Evolutionary conservation across 768 basidiomycete species (phyloP).

Genomic region (Phanerochaete carnosa): DNA sequence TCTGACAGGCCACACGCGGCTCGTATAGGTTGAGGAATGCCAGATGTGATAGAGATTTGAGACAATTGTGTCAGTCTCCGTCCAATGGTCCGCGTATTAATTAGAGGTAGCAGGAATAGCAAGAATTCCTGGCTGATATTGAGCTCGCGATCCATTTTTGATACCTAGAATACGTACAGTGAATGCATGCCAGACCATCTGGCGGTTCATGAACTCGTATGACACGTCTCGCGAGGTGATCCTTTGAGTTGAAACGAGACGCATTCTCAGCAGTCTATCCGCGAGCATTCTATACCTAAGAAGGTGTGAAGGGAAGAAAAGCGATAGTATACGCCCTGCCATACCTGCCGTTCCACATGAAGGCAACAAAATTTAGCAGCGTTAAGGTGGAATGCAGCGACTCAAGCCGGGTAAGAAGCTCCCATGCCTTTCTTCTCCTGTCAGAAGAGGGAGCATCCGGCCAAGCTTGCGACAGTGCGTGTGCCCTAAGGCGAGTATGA

Average conservation of each 20-base stretch:
- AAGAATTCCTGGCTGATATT: slow-evolving; percentile 76
- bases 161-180: slow-evolving; percentile 56
- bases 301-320: not conserved
- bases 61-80: slow-evolving; percentile 45
- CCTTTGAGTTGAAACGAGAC: slow-evolving; percentile 66
- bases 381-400: slow-evolving; percentile 58
- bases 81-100: slow-evolving; percentile 65
- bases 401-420: slow-evolving; percentile 61
- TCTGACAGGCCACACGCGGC: slow-evolving; percentile 15
- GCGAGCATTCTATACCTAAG: slow-evolving; percentile 82
- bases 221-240: slow-evolving; percentile 81
- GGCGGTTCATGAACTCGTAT: slow-evolving; percentile 99
- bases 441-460: slow-evolving; percentile 86
- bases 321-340: not conserved
- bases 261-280: slow-evolving; percentile 74
- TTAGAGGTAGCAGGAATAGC: slow-evolving; percentile 83
- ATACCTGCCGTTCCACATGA: slow-evolving; percentile 85
- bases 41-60: slow-evolving; percentile 18
- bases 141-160: not conserved
- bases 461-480: slow-evolving; percentile 85
- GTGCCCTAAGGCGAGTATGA: slow-evolving; percentile 64
- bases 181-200: slow-evolving; percentile 99
- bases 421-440: slow-evolving; percentile 71
- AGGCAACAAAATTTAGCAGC: slow-evolving; percentile 75
- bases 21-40: slow-evolving; percentile 33